Evolutionary conservation across 2,329 filamentous ascomycete genomes (phyloP).

Genomic region (Myriosclerotinia scirpicola): DNA sequence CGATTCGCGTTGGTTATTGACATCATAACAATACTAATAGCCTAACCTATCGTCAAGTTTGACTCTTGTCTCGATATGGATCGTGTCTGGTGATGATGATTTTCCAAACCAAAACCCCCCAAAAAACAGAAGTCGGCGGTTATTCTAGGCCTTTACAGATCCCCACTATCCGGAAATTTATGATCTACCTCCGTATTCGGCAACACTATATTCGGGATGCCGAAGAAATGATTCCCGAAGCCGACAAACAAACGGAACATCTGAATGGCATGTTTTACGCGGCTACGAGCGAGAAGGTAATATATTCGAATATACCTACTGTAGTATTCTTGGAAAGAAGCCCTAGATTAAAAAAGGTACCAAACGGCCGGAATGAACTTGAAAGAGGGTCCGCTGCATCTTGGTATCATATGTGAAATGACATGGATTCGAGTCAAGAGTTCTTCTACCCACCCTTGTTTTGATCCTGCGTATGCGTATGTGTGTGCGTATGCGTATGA

Average conservation of each 20-base stretch:
- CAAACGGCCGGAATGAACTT: constrained; percentile 12
- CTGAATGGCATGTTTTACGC: constrained; percentile 5
- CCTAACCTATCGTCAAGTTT: neutral
- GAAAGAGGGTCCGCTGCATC: constrained; percentile 12
- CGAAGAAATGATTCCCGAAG: constrained; percentile 14
- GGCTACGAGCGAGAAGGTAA: neutral
- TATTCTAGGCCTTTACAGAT: constrained; percentile 7
- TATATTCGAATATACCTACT: neutral
- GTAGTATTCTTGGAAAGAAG: neutral
- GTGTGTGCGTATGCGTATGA: constrained; percentile 8
- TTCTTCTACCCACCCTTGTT: constrained; percentile 16
- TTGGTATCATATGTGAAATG: constrained; percentile 8
- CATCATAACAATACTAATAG: neutral
- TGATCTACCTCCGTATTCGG: constrained; percentile 3
- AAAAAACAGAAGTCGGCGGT: neutral
- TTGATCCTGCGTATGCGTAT: constrained; percentile 4
- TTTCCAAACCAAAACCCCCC: neutral
- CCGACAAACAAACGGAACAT: constrained; percentile 6
- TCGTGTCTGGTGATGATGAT: constrained; percentile 16
- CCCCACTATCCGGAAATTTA: constrained; percentile 6
- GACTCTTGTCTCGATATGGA: neutral
- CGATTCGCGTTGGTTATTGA: neutral
- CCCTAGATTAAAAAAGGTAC: constrained; percentile 3
- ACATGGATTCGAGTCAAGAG: constrained; percentile 12
- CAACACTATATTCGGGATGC: constrained; percentile 16